These are phyloP conservation scores for Erysimum cheiri DNA, from an alignment of 441 rosid genomes.

Conservation along the genomic window DNA sequence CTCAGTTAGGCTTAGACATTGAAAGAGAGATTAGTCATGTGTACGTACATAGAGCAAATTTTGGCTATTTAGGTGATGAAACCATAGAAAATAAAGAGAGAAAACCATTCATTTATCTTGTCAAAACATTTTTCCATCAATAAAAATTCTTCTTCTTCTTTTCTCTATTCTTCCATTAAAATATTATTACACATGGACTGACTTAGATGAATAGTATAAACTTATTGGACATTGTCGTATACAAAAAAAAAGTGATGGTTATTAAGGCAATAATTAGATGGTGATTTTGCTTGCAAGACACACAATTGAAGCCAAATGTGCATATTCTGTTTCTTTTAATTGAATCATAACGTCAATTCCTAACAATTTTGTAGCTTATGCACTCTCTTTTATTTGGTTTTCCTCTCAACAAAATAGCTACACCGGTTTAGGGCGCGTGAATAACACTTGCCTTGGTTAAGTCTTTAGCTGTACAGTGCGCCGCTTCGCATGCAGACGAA, in stretches of 20 bases:
- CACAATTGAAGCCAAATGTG: conserved; percentile 58
- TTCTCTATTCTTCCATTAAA: neutral
- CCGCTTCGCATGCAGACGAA: conserved; percentile 14
- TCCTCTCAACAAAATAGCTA: conserved; percentile 3
- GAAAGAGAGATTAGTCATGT: conserved; percentile 27
- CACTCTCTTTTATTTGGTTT: neutral
- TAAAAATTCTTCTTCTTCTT: conserved; percentile 3
- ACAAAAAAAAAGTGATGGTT: neutral
- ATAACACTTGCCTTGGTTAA: conserved; percentile 2
- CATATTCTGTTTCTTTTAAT: neutral
- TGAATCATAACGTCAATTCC: neutral
- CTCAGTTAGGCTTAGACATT: conserved; percentile 24
- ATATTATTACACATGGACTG: neutral
- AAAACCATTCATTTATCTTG: conserved; percentile 18
- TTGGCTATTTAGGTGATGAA: conserved; percentile 28
- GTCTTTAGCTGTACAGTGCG: neutral
- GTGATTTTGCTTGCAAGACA: conserved; percentile 34
- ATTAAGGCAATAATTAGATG: neutral
- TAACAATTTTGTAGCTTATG: neutral
- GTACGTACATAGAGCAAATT: conserved; percentile 37
- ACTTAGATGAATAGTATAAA: conserved; percentile 47
- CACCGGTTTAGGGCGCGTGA: conserved; percentile 18
- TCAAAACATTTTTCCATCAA: conserved; percentile 28
- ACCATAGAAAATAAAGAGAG: conserved; percentile 36
- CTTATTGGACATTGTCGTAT: conserved; percentile 45